Base-by-base conservation (phyloP, 305 asterid species). In the Plantago rigida region DNA sequence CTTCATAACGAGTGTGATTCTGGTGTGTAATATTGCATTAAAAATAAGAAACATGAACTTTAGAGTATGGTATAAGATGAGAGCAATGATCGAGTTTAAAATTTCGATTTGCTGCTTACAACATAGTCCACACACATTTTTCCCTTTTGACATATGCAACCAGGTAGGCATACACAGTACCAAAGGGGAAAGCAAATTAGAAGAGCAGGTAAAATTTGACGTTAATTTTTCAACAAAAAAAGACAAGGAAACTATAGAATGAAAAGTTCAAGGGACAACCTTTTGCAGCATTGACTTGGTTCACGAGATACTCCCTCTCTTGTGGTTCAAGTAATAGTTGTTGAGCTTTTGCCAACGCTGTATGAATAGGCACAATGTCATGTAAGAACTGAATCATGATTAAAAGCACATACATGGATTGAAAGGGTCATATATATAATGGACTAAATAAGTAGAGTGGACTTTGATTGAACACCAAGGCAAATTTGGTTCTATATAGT, bases 321-420 rank as follows among this genome's bases (percentile, higher is more conserved):
- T 84, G 87, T 15, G 85, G 85, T 70, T 92, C 96, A 53, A 84
- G 88, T 60, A 92, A 69, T 72, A 86, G n/a, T 72, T 92, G 95
- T 68, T 92, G 99, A 50, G 99, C 97, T 79, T 88, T 88, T 45
- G 95, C 95, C 69, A 92, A 79, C 4, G 99, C 99, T 92, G 94
- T 72, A 78, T 45, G 67, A 49, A 63, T 9, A 66, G 34, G 47
- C 26, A 63, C 15, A 58, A 56, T 48, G 65, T 63, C 34, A 74
- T 48, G 44, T 29, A 63, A 51, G 45, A 59, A 53, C 41, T 26
- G 47, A 67, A 55, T 48, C 17, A 52, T 10, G n/a, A 3, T n/a
- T 49, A 14, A 19, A 14, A 26, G 56, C 56, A 36, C 10, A 36
- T 36, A 2, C 44, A 36, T 36, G 44, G 6, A 6, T 7, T 5